These are phyloP conservation scores for Thymus quinquecostatus DNA, from an alignment of 257 asterid genomes.

Conservation along the genomic window DNA sequence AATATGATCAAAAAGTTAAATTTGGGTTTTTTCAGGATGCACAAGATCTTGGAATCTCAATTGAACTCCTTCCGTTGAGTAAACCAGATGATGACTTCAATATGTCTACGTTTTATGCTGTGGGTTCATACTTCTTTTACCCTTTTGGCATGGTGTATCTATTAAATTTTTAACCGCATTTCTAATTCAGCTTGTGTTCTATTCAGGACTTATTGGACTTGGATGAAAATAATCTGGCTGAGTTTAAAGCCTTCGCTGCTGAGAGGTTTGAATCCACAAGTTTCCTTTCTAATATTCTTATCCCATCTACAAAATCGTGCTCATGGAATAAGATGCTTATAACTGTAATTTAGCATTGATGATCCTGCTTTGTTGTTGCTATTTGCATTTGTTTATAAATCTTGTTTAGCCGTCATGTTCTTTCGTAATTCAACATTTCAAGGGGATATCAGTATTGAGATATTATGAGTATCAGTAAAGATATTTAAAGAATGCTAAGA, in stretches of 20 bases:
- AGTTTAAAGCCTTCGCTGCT: constrained; percentile 69
- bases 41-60: constrained; percentile 90
- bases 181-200: constrained; percentile 35
- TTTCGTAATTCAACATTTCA: constrained; percentile 15
- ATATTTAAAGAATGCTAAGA: constrained; percentile 13
- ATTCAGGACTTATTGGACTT: constrained; percentile 84
- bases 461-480: constrained; percentile 15
- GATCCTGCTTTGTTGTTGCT: not conserved
- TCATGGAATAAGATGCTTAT: not conserved
- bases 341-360: not conserved
- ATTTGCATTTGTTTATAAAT: constrained; percentile 5
- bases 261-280: constrained; percentile 64
- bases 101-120: constrained; percentile 79
- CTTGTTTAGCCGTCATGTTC: constrained; percentile 17
- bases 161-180: constrained; percentile 4
- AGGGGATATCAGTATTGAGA: constrained; percentile 18
- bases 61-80: constrained; percentile 89
- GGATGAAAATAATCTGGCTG: constrained; percentile 74
- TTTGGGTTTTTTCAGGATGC: constrained; percentile 68
- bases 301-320: not conserved
- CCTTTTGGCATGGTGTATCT: not conserved
- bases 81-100: constrained; percentile 79
- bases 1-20: too few relatives aligned
- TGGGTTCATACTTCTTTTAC: constrained; percentile 44
- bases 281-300: constrained; percentile 18